phyloP scores from a whole-genome alignment of 2,329 filamentous ascomycete species.

The Colletotrichum gloeosporioides region DNA sequence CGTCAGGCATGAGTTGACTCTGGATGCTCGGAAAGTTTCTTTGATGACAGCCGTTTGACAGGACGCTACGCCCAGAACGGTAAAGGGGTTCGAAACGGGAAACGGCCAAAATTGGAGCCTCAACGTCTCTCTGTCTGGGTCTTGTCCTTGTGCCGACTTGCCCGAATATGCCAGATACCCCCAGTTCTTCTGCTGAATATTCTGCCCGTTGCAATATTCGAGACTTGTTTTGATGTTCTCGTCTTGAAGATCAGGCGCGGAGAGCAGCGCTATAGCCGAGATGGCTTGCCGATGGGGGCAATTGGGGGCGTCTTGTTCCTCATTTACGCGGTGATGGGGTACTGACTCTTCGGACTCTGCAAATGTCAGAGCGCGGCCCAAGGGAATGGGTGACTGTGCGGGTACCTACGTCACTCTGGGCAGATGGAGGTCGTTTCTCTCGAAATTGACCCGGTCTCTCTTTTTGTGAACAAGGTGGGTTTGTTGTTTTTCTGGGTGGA shows the following conservation, averaged over 20 bases:
- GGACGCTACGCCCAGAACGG: conserved; percentile 4
- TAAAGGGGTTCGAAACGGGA: not conserved
- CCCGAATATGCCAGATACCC: not conserved
- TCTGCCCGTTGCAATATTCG: not conserved
- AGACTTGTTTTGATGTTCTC: not conserved
- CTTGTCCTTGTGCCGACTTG: not conserved
- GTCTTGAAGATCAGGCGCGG: not conserved
- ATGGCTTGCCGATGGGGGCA: not conserved
- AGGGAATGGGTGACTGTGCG: not conserved
- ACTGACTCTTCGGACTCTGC: not conserved
- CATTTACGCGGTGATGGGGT: not conserved
- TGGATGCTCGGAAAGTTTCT: not conserved
- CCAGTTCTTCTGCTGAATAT: not conserved
- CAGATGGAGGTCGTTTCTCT: not conserved
- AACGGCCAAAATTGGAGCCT: conserved; percentile 1
- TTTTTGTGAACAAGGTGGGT: not conserved
- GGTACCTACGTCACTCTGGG: conserved; percentile 15
- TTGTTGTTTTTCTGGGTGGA: not conserved
- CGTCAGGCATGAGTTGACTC: not conserved
- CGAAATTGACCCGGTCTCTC: not conserved
- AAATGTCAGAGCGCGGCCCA: conserved; percentile 12
- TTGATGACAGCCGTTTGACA: conserved; percentile 5
- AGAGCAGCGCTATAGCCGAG: not conserved
- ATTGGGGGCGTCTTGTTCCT: not conserved
- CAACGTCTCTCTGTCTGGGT: not conserved